Conservation (phyloP, 345 rosid species). For the Aegle marmelos region DNA sequence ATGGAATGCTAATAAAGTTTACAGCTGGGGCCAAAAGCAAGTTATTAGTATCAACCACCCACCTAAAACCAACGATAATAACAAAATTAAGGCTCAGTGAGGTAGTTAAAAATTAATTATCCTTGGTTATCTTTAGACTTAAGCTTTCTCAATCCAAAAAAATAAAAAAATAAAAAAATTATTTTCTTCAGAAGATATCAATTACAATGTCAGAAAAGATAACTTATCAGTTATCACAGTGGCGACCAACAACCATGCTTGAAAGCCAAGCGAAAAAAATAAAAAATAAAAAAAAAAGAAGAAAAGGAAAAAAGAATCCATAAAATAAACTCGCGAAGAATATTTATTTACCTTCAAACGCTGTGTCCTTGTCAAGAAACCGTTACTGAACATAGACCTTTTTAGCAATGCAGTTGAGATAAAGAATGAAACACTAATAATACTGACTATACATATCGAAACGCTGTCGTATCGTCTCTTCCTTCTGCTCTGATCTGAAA, state of each 20-base stretch:
- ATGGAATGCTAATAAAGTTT: slow-evolving; percentile 9
- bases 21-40: slow-evolving; percentile 20
- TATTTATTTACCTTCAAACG: slow-evolving; percentile 3
- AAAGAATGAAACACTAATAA: not conserved
- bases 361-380: slow-evolving; percentile 5
- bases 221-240: slow-evolving; percentile 9
- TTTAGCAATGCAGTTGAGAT: slow-evolving; percentile 22
- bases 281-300: too few species aligned
- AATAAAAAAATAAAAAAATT: slow-evolving; percentile 12
- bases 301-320: too few species aligned
- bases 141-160: slow-evolving; percentile 8
- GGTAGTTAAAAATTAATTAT: slow-evolving; percentile 27
- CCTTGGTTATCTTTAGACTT: slow-evolving; percentile 18
- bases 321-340: not conserved
- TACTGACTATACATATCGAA: not conserved
- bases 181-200: slow-evolving; percentile 40
- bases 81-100: slow-evolving; percentile 11
- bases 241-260: slow-evolving; percentile 62
- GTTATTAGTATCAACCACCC: slow-evolving; percentile 29
- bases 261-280: slow-evolving; percentile 37
- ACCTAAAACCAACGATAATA: slow-evolving; percentile 14
- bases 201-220: slow-evolving; percentile 31
- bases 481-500: slow-evolving; percentile 29
- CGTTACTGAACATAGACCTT: slow-evolving; percentile 3
- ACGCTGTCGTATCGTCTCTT: slow-evolving; percentile 21